Conservation (phyloP, 345 rosid genomes). For the Zanthoxylum bungeanum region DNA sequence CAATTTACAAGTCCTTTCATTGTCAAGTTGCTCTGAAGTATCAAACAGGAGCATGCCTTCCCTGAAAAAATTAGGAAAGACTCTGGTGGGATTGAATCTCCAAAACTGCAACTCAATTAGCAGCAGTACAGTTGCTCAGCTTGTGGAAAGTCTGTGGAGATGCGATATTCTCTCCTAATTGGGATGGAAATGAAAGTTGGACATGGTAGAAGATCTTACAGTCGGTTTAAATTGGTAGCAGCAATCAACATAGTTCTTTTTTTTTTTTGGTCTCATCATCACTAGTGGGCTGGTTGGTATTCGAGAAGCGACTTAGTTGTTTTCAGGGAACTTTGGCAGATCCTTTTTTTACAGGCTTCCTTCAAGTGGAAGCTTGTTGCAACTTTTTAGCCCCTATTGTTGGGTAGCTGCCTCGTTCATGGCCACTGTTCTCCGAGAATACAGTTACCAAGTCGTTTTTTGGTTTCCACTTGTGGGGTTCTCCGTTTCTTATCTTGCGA, state of each 20-base stretch:
- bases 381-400: conserved; percentile 21
- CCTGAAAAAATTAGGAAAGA: conserved; percentile 43
- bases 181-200: conserved; percentile 1
- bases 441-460: conserved; percentile 35
- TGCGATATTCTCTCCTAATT: conserved; percentile 61
- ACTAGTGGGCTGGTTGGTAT: conserved; percentile 4
- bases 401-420: conserved; percentile 28
- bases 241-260: conserved; percentile 37
- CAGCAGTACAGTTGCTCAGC: conserved; percentile 36
- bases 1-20: conserved; percentile 53
- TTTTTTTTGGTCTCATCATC: conserved; percentile 5
- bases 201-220: conserved; percentile 11
- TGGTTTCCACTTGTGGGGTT: conserved; percentile 24
- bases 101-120: conserved; percentile 63
- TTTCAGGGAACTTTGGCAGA: conserved; percentile 41
- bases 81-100: conserved; percentile 62
- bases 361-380: conserved; percentile 38
- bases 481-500: conserved; percentile 1
- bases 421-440: conserved; percentile 37
- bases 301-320: conserved; percentile 35
- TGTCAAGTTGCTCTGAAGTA: conserved; percentile 52
- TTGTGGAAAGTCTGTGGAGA: conserved; percentile 59
- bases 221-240: conserved; percentile 27
- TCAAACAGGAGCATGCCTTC: conserved; percentile 47
- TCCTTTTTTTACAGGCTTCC: conserved; percentile 49